Percentiles rank a stretch among this genome's conserved stretches.
phyloP scores from a whole-genome alignment of 257 asterid genomes.

The Solanum medicagineum region DNA sequence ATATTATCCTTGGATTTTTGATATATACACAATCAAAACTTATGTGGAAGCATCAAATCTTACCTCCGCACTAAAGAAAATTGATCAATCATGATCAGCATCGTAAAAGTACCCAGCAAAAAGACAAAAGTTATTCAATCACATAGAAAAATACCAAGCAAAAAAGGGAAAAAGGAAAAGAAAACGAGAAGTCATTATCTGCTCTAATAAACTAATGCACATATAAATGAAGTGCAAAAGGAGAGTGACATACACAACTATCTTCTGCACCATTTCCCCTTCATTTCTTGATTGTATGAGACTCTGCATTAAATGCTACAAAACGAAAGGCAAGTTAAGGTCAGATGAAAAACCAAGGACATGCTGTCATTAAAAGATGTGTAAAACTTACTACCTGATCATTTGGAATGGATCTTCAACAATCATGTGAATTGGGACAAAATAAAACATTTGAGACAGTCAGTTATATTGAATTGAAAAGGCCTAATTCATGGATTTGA shows the following conservation, averaged over 20 bases:
- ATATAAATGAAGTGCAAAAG: neutral
- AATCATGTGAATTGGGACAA: neutral
- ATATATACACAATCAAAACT: neutral
- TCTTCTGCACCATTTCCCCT: constrained; percentile 41
- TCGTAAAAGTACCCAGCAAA: neutral
- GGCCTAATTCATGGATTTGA: neutral
- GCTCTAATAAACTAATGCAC: neutral
- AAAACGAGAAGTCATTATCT: neutral
- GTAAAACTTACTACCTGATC: constrained; percentile 23
- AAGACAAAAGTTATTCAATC: neutral
- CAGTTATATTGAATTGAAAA: neutral
- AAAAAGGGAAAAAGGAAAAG: constrained; percentile 1
- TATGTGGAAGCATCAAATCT: neutral
- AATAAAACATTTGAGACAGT: neutral
- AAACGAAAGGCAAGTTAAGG: neutral
- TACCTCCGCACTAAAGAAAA: constrained; percentile 46
- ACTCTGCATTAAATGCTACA: constrained; percentile 33
- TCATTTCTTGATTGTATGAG: constrained; percentile 42
- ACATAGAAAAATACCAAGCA: neutral
- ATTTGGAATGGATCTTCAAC: constrained; percentile 31
- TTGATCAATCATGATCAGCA: constrained; percentile 7
- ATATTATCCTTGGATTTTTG: neutral
- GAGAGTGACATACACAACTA: constrained; percentile 25
- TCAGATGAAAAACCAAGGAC: neutral
- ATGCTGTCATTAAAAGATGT: neutral